Percentiles rank a stretch among this genome's conserved stretches.
Conservation (phyloP, 495 filamentous ascomycete genomes). For the Chaetomium tenue region DNA sequence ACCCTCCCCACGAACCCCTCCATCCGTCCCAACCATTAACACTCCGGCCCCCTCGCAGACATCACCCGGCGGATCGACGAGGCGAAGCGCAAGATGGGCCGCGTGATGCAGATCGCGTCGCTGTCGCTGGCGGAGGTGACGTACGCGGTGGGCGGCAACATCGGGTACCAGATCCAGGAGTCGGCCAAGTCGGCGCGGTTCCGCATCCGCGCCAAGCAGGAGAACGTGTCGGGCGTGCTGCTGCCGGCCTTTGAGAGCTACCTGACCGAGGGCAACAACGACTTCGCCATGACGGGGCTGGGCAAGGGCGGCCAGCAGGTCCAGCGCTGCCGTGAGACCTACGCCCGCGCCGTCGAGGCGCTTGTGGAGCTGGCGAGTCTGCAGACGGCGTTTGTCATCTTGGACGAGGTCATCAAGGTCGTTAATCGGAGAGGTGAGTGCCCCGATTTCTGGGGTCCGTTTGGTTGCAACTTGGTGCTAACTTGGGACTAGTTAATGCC, state of each 20-base stretch:
- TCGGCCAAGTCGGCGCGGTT: slow-evolving; percentile 90
- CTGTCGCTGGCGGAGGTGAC: slow-evolving; percentile 98
- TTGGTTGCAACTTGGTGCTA: slow-evolving; percentile 27
- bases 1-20: neutral
- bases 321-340: slow-evolving; percentile 90
- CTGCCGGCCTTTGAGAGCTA: slow-evolving; percentile 90
- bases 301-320: slow-evolving; percentile 98
- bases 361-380: slow-evolving; percentile 94
- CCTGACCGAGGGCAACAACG: slow-evolving; percentile 82
- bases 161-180: slow-evolving; percentile 96
- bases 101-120: slow-evolving; percentile 98
- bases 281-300: slow-evolving; percentile 93
- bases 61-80: slow-evolving; percentile 97
- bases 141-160: slow-evolving; percentile 94
- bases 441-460: neutral
- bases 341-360: slow-evolving; percentile 94
- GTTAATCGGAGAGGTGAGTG: slow-evolving; percentile 85
- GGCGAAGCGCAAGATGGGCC: slow-evolving; percentile 98
- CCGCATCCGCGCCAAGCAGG: slow-evolving; percentile 87
- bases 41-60: neutral
- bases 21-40: neutral
- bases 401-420: slow-evolving; percentile 99
- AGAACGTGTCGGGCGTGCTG: slow-evolving; percentile 96
- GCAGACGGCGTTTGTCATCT: slow-evolving; percentile 95
- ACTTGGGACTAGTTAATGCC: slow-evolving; percentile 70